Conservation (phyloP, 2,329 filamentous ascomycete species). For the Colletotrichum sp. region DNA sequence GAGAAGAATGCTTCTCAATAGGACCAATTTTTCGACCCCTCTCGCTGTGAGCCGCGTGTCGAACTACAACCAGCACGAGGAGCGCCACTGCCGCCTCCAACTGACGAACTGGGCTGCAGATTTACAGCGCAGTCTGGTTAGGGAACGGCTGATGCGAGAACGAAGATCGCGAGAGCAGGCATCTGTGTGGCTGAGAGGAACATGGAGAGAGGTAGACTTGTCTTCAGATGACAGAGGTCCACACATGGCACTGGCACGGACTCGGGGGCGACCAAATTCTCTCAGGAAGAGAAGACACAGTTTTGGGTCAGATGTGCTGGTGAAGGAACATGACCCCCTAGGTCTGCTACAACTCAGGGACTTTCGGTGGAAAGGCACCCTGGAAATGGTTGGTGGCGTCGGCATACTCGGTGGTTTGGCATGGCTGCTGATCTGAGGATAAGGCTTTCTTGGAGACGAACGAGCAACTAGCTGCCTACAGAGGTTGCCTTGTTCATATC, state of each 20-base stretch:
- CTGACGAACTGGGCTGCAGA: constrained; percentile 85
- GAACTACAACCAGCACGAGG: constrained; percentile 33
- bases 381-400: constrained; percentile 77
- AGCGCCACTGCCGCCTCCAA: constrained; percentile 54
- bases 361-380: constrained; percentile 66
- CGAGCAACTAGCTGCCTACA: background rate
- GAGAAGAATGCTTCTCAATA: constrained; percentile 37
- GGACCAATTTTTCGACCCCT: constrained; percentile 28
- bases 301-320: constrained; percentile 24
- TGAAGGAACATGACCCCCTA: constrained; percentile 75
- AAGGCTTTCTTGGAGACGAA: background rate
- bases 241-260: background rate
- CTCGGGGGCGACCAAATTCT: background rate
- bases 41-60: background rate
- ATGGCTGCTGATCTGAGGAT: constrained; percentile 50
- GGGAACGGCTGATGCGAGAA: constrained; percentile 75
- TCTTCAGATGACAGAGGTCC: background rate
- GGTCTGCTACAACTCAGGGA: constrained; percentile 75
- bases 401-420: constrained; percentile 77
- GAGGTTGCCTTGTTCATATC: background rate
- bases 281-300: constrained; percentile 22
- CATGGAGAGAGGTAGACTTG: constrained; percentile 48
- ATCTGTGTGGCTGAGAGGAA: constrained; percentile 72
- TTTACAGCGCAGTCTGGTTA: constrained; percentile 76
- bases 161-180: constrained; percentile 66